Evolutionary conservation across 2,329 filamentous ascomycete genomes (phyloP).

Genomic region (Paracorniculantispora psalliotae): DNA sequence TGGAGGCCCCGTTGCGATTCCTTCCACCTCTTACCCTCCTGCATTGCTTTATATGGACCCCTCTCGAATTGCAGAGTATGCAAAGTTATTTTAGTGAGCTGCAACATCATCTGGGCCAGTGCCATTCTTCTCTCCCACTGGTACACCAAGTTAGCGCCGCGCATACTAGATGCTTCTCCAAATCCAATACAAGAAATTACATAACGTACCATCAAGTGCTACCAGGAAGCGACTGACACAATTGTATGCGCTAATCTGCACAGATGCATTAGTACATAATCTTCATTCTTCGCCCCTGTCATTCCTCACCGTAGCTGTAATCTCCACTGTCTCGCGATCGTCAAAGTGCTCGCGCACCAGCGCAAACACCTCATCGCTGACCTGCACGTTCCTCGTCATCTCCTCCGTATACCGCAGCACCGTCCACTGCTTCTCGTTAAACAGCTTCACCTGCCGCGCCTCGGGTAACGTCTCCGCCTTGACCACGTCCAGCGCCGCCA

Average conservation of each 20-base stretch:
- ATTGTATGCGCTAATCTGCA: slow-evolving; percentile 67
- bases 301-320: slow-evolving; percentile 63
- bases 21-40: neutral
- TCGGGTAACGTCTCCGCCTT: slow-evolving; percentile 27
- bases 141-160: neutral
- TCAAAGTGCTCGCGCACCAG: slow-evolving; percentile 56
- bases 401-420: slow-evolving; percentile 73
- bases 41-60: slow-evolving; percentile 2
- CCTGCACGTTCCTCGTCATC: slow-evolving; percentile 71
- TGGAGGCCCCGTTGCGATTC: neutral
- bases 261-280: slow-evolving; percentile 19
- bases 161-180: neutral
- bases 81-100: slow-evolving; percentile 27
- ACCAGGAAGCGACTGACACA: slow-evolving; percentile 81
- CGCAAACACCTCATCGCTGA: slow-evolving; percentile 64
- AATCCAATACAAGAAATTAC: neutral
- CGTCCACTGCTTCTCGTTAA: slow-evolving; percentile 60
- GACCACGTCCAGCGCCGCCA: slow-evolving; percentile 43
- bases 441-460: slow-evolving; percentile 27
- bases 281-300: too few relatives aligned
- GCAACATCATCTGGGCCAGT: slow-evolving; percentile 41
- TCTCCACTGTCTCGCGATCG: slow-evolving; percentile 72
- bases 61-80: slow-evolving; percentile 4
- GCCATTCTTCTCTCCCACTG: slow-evolving; percentile 55
- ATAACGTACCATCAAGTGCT: slow-evolving; percentile 64